Conservation (phyloP, 345 rosid species). For the Eucalyptus melliodora region DNA sequence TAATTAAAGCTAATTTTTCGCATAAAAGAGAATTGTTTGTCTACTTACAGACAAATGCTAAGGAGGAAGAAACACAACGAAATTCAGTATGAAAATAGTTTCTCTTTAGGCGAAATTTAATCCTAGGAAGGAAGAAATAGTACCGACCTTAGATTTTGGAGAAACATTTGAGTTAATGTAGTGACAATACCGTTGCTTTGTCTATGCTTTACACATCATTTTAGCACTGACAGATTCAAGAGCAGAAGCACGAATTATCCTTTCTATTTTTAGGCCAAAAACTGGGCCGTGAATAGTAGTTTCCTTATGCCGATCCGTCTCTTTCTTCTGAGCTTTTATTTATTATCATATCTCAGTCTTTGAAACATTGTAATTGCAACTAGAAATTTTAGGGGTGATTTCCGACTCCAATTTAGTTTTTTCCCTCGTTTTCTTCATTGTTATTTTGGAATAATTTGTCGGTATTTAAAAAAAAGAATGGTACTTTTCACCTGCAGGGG, state of each 20-base stretch:
- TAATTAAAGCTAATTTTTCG: neutral
- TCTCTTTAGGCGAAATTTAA: neutral
- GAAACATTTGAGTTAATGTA: neutral
- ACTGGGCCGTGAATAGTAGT: neutral
- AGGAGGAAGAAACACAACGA: neutral
- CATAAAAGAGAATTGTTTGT: neutral
- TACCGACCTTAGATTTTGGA: neutral
- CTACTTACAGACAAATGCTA: neutral
- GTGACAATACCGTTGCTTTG: neutral
- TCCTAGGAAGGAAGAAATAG: neutral
- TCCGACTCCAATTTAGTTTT: neutral
- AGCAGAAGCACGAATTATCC: neutral
- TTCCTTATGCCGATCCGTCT: neutral
- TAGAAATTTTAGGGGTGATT: neutral
- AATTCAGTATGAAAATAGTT: neutral
- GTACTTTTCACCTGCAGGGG: conserved; percentile 31
- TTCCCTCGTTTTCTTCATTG: neutral
- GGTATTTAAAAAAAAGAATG: neutral
- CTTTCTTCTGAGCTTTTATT: neutral
- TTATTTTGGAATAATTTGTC: neutral
- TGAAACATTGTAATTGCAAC: neutral
- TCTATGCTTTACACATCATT: neutral
- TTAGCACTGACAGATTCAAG: neutral
- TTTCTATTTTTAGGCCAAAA: neutral
- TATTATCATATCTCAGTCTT: neutral